Base-by-base conservation (phyloP, 139 green algal species). In the Chlamydomonas sp. region DNA sequence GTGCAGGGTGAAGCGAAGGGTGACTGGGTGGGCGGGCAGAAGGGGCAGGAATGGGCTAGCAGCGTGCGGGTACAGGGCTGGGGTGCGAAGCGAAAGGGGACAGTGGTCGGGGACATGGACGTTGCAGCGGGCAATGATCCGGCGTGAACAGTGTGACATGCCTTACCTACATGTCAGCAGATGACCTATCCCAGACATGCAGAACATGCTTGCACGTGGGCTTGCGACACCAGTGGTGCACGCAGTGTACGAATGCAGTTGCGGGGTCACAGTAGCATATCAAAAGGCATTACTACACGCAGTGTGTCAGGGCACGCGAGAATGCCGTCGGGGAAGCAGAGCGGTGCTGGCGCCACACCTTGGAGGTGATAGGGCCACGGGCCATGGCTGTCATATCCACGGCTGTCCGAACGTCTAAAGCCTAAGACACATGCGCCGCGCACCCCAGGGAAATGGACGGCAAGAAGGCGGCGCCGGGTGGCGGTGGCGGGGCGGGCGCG, bases 1-100 rank as follows among this genome's bases (percentile, higher is more conserved):
- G 10, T 7, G 6, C 75, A 7, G 6, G n/a, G 18, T 10, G 62
- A 10, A 58, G 16, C 5, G 62, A 79, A 79, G 75, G 16, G 62
- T 20, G 75, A 79, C 66, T 71, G 94, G 94, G 88, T 94, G 74
- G 78, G 79, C 8, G 31, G 3, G 7, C 49, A 68, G 77, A 17
- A 5, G 2, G 18, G 10, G 49, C 73, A n/a, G 17, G 20, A 68
- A 2, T 5, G 1, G 14, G 63, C 18, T 60, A 72, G 4, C 61
- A 72, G 60, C 62, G 31, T 49, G 31, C 31, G 31, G 31, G 74
- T 7, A 17, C 14, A 62, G 5, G 74, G 31, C 14, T 8, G 31
- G 31, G 74, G 31, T 61, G 74, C 66, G 66, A 18, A 14, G 10
- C 9, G 66, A 10, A 18, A 14, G 66, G 66, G 10, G 12, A 10